Percentiles rank a stretch among this genome's conserved stretches.
These are phyloP conservation scores for Ceratocystis papillata DNA, from an alignment of 2,329 filamentous ascomycete genomes.

Conservation along the genomic window DNA sequence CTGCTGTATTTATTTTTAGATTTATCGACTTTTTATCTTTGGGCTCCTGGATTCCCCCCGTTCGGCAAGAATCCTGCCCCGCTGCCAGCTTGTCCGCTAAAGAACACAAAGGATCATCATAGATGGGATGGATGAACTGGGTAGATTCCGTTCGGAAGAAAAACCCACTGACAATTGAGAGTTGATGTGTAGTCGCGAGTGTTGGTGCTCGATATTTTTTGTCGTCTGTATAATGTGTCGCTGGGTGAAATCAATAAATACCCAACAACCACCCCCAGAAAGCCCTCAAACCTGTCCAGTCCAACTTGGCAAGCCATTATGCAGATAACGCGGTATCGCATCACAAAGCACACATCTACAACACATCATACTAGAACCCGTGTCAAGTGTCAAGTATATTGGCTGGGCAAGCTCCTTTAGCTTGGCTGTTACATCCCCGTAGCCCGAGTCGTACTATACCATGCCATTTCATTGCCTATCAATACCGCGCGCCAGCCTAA, in stretches of 20 bases:
- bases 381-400: background rate
- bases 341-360: no score
- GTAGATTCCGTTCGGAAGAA: background rate
- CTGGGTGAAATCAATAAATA: background rate
- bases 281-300: background rate
- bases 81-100: slow-evolving; percentile 1
- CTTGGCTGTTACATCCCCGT: background rate
- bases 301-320: background rate
- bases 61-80: slow-evolving; percentile 6
- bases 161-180: background rate
- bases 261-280: no score
- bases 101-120: slow-evolving; percentile 1
- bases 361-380: background rate
- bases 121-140: background rate
- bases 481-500: background rate
- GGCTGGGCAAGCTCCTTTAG: background rate
- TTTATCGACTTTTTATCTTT: background rate
- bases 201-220: no score
- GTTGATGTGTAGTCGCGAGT: no score
- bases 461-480: background rate
- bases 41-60: background rate
- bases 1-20: background rate
- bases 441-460: background rate
- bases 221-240: background rate
- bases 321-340: background rate